Percentiles rank a stretch among this genome's conserved stretches.
These are phyloP conservation scores for Mytilinidion resinicola DNA, from an alignment of 495 filamentous ascomycete genomes.

Conservation along the genomic window DNA sequence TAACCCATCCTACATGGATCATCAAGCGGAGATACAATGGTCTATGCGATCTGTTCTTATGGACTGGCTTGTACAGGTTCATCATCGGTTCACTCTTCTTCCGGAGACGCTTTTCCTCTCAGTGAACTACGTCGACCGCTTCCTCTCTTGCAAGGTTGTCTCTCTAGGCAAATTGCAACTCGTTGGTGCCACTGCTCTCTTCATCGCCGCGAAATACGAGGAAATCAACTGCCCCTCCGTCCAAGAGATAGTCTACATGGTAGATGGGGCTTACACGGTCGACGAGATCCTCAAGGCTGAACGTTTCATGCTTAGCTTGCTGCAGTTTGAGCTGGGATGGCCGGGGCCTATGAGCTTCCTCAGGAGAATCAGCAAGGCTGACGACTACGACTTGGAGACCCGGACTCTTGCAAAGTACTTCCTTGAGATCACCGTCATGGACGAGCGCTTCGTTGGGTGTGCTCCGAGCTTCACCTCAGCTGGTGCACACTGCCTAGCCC, in stretches of 20 bases:
- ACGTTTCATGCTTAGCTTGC: constrained; percentile 93
- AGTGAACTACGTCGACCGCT: constrained; percentile 94
- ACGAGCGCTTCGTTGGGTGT: constrained; percentile 89
- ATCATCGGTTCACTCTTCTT: constrained; percentile 80
- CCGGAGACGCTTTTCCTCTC: constrained; percentile 92
- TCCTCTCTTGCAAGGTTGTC: constrained; percentile 89
- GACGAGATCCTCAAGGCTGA: constrained; percentile 97
- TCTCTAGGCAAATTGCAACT: constrained; percentile 92
- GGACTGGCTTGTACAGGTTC: constrained; percentile 97
- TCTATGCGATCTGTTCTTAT: constrained; percentile 96
- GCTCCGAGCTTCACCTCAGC: constrained; percentile 86
- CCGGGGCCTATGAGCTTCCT: constrained; percentile 98
- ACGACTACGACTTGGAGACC: constrained; percentile 95
- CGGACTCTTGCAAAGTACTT: constrained; percentile 97
- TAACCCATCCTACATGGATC: constrained; percentile 90
- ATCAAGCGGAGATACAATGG: constrained; percentile 96
- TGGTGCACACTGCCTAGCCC: constrained; percentile 88
- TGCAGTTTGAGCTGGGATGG: constrained; percentile 91
- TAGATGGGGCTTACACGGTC: constrained; percentile 77
- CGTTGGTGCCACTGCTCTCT: constrained; percentile 91
- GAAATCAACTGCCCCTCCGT: constrained; percentile 96
- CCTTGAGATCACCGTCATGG: constrained; percentile 93
- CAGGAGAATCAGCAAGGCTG: constrained; percentile 92
- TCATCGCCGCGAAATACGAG: constrained; percentile 96
- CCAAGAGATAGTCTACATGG: constrained; percentile 96